Evolutionary conservation across 2,329 filamentous ascomycete species (phyloP), one percentile per base, ranked within the genome.

Genomic region (Polytolypa hystricis): DNA sequence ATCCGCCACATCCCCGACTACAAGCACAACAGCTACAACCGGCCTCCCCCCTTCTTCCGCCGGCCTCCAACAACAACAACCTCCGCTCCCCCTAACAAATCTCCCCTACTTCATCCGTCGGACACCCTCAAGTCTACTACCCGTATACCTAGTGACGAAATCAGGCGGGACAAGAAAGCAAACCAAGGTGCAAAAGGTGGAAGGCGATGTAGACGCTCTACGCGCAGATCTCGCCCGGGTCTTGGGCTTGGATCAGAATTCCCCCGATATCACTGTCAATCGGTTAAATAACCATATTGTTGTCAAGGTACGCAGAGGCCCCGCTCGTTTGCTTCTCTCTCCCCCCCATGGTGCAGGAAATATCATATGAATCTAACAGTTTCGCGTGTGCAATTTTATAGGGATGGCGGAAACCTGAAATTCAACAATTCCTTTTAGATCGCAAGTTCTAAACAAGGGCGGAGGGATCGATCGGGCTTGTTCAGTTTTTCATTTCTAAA

Each of bases 171-270:
- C 83, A 46, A 69, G 78, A 53, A 74, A 77, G 50, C 62, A 82
- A 50, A 93, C 89, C 4, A 60, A 75, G 39, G 63, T 98, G 38
- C 81, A 85, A 57, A 86, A 83, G 60, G 71, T 89, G 33, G 77
- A 84, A 39, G 91, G 91, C 11, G 73, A 93, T 55, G 52, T 77
- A 33, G 58, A 65, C 20, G 71, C 66, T 3, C 56, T 96, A 45
- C 69, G 74, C 42, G 59, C 70, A 23, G 80, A 86, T 47, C 55
- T 96, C 39, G 62, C 67, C 25, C 53, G 61, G 14, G 70, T 67
- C 8, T 57, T 94, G 42, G 61, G 66, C 1, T 52, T 89, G 28
- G 60, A 70, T 16, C 43, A 50, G 54, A 67, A 33, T 28, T 48
- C 44, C 35, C 48, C 46, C 17, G 58, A 65, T 37, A 56, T 69